Percentiles rank a stretch among this genome's conserved stretches.
Conservation (phyloP, 148 eudicot species). For the Persicaria tinctoria region DNA sequence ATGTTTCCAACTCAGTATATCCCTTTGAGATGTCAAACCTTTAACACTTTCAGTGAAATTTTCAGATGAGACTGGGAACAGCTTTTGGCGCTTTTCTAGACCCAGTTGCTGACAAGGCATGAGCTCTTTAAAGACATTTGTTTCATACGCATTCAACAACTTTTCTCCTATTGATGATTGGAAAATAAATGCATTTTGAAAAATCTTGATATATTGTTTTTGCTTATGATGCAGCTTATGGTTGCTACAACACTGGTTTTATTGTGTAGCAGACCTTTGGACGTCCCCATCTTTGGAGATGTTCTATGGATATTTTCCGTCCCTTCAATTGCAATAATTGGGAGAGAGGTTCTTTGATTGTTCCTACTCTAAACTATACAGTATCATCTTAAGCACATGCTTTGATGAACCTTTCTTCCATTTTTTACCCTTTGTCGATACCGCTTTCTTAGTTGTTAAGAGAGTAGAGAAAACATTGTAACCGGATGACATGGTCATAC, state of each 20-base stretch:
- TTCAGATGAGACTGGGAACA: constrained; percentile 78
- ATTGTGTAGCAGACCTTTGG: constrained; percentile 80
- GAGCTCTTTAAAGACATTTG: constrained; percentile 1
- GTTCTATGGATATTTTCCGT: constrained; percentile 76
- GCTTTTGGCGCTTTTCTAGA: constrained; percentile 97
- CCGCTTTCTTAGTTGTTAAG: neutral
- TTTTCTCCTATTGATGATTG: neutral
- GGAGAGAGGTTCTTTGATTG: constrained; percentile 68
- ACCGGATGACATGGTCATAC: neutral
- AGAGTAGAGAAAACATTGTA: neutral
- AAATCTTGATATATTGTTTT: constrained; percentile 16
- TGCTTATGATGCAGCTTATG: constrained; percentile 80
- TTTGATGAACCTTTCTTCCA: neutral
- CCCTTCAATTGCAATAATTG: constrained; percentile 88
- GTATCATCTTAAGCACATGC: neutral
- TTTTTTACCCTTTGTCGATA: neutral
- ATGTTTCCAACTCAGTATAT: neutral
- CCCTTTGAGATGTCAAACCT: neutral
- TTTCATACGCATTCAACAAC: neutral
- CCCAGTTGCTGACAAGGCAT: constrained; percentile 99
- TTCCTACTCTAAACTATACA: neutral
- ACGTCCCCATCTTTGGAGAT: constrained; percentile 52
- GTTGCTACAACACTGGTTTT: constrained; percentile 92
- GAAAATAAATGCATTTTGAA: neutral
- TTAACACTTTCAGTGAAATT: neutral